A percentile compares a stretch with the other conserved stretches of the same genome.
phyloP scores from a whole-genome alignment of 2,329 filamentous ascomycete species.

The Colletotrichum somersetense region DNA sequence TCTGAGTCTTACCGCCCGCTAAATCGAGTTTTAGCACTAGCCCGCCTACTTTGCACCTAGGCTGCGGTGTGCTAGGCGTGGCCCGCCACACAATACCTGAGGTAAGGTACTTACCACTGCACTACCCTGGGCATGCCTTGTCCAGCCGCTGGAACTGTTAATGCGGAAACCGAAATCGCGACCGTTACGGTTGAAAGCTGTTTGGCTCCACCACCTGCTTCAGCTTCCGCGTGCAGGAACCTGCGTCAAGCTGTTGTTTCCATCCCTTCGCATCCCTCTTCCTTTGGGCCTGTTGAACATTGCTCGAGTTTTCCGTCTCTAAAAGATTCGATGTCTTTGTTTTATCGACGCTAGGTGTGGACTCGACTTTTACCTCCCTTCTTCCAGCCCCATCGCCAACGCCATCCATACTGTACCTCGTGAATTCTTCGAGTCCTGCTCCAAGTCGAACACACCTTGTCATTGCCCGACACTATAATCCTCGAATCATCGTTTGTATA shows the following conservation, averaged over 20 bases:
- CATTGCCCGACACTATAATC: neutral
- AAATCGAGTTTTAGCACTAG: slow-evolving; percentile 1
- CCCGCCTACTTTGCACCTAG: neutral
- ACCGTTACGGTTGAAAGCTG: slow-evolving; percentile 24
- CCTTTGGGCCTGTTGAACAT: slow-evolving; percentile 8
- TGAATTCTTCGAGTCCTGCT: slow-evolving; percentile 1
- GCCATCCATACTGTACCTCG: neutral
- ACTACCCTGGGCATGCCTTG: neutral
- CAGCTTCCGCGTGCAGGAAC: slow-evolving; percentile 35
- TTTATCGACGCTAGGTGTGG: neutral
- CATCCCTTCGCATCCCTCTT: slow-evolving; percentile 4
- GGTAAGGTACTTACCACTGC: too few species aligned
- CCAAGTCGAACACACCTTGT: neutral
- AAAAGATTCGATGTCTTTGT: neutral
- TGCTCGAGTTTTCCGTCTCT: neutral
- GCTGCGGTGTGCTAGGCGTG: too few species aligned
- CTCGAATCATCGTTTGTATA: neutral
- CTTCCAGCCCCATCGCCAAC: neutral
- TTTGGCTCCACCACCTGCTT: slow-evolving; percentile 30
- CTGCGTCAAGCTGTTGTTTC: slow-evolving; percentile 26
- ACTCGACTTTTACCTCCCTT: neutral
- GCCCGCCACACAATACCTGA: neutral
- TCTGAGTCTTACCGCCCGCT: slow-evolving; percentile 31
- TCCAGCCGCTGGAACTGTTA: slow-evolving; percentile 33
- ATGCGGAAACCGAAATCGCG: slow-evolving; percentile 29